Evolutionary conservation across 768 basidiomycete genomes (phyloP).

Genomic region (Gloeophyllum trabeum): DNA sequence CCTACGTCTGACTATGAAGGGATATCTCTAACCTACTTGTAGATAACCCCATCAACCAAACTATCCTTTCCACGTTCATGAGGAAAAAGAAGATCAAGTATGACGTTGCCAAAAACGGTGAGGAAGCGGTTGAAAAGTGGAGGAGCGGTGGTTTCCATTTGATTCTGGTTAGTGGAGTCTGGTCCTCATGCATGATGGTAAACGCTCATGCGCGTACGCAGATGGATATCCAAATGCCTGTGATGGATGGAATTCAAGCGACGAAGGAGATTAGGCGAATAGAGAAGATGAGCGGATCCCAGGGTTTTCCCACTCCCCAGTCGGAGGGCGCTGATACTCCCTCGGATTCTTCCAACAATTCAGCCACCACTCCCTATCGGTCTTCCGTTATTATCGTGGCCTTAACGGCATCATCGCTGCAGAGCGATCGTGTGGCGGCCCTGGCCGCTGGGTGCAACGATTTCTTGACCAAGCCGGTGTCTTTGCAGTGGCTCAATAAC

Average conservation of each 20-base stretch:
- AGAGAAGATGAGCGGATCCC: conserved; percentile 56
- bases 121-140: conserved; percentile 96
- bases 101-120: conserved; percentile 89
- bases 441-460: conserved; percentile 98
- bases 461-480: conserved; percentile 96
- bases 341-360: conserved; percentile 39
- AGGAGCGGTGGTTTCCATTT: conserved; percentile 86
- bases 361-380: conserved; percentile 57
- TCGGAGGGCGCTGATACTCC: conserved; percentile 43
- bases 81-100: conserved; percentile 92
- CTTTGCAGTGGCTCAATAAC: conserved; percentile 88
- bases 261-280: conserved; percentile 90
- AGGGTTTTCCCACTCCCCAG: conserved; percentile 63
- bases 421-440: conserved; percentile 92
- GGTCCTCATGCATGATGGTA: conserved; percentile 8
- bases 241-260: conserved; percentile 97
- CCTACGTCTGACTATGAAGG: not conserved
- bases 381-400: conserved; percentile 98
- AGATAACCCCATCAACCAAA: conserved; percentile 99
- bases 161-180: conserved; percentile 89
- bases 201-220: conserved; percentile 23
- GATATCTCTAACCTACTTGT: not conserved
- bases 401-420: conserved; percentile 93
- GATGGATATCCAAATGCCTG: conserved; percentile 99
- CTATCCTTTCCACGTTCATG: conserved; percentile 95